These are phyloP conservation scores for Fusarium sp. DNA, from an alignment of 2,329 filamentous ascomycete genomes.

Conservation along the genomic window DNA sequence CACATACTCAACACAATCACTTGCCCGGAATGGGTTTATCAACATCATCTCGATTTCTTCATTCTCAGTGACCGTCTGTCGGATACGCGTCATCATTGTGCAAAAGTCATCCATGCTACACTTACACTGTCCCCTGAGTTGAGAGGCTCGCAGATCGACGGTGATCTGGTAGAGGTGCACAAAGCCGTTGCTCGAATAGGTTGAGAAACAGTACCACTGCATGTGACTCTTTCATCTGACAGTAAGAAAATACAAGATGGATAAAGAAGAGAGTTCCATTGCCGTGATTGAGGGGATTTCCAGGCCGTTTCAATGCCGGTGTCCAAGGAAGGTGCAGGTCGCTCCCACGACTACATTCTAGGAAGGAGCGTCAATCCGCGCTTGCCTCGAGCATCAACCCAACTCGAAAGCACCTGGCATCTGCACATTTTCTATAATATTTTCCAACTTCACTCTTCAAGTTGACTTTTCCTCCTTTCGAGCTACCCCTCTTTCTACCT, in stretches of 20 bases:
- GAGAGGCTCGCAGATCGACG: neutral
- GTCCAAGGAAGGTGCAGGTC: slow-evolving; percentile 6
- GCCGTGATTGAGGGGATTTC: neutral
- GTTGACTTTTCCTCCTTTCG: neutral
- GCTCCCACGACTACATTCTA: neutral
- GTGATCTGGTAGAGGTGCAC: slow-evolving; percentile 3
- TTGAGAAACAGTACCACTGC: slow-evolving; percentile 21
- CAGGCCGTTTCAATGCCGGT: neutral
- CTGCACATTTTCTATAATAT: neutral
- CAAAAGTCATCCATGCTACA: neutral
- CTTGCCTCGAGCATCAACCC: slow-evolving; percentile 7
- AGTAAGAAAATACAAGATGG: neutral
- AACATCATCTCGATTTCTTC: slow-evolving; percentile 1
- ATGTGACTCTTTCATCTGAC: neutral
- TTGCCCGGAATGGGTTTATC: slow-evolving; percentile 17
- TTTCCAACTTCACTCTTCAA: neutral
- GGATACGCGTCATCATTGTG: neutral
- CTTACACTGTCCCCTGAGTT: slow-evolving; percentile 7
- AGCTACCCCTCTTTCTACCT: neutral
- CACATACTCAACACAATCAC: slow-evolving; percentile 28
- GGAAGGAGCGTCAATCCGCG: neutral
- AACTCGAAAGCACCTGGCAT: neutral
- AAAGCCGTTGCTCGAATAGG: slow-evolving; percentile 7
- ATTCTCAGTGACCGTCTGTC: neutral
- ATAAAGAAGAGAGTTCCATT: neutral